Percentiles rank a stretch among this genome's conserved stretches.
phyloP scores from a whole-genome alignment of 2,329 filamentous ascomycete species.

The Apiospora arundinis region DNA sequence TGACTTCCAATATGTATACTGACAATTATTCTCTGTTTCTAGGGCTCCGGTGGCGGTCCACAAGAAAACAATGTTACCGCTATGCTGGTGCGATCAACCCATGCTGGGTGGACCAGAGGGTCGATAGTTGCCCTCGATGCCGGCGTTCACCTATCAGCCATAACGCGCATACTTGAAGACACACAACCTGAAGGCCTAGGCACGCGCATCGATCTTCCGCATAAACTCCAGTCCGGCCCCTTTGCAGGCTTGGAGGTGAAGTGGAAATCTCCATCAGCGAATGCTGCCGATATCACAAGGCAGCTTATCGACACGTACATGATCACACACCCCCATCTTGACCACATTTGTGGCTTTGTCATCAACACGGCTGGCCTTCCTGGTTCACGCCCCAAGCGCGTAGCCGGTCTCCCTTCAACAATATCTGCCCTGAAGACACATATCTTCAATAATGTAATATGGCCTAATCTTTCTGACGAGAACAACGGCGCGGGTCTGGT shows the following conservation, averaged over 20 bases:
- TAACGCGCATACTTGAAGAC: conserved; percentile 77
- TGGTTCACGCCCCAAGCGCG: conserved; percentile 79
- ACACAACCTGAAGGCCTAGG: conserved; percentile 49
- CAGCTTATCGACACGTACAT: conserved; percentile 86
- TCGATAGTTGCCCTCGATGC: conserved; percentile 94
- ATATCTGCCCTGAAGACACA: conserved; percentile 91
- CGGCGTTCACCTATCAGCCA: conserved; percentile 85
- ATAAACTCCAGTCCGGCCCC: conserved; percentile 70
- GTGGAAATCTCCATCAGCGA: conserved; percentile 70
- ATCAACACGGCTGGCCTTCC: conserved; percentile 91
- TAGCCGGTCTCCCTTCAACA: conserved; percentile 87
- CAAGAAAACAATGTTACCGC: conserved; percentile 89
- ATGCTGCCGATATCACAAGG: conserved; percentile 80
- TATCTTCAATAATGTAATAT: conserved; percentile 97
- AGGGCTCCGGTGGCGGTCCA: conserved; percentile 92
- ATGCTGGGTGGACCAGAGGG: conserved; percentile 78
- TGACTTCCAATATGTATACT: neutral
- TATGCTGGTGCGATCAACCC: conserved; percentile 83
- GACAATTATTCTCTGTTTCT: conserved; percentile 24
- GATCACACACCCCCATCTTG: conserved; percentile 96
- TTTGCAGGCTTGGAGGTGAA: conserved; percentile 81
- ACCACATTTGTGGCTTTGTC: conserved; percentile 90
- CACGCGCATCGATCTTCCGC: conserved; percentile 48
- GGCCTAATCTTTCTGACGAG: conserved; percentile 96
- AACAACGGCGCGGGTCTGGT: conserved; percentile 92